A percentile compares a stretch with the other conserved stretches of the same genome.
These are phyloP conservation scores for Ceratocystis lukuohia DNA, from an alignment of 2,329 filamentous ascomycete genomes.

Conservation along the genomic window DNA sequence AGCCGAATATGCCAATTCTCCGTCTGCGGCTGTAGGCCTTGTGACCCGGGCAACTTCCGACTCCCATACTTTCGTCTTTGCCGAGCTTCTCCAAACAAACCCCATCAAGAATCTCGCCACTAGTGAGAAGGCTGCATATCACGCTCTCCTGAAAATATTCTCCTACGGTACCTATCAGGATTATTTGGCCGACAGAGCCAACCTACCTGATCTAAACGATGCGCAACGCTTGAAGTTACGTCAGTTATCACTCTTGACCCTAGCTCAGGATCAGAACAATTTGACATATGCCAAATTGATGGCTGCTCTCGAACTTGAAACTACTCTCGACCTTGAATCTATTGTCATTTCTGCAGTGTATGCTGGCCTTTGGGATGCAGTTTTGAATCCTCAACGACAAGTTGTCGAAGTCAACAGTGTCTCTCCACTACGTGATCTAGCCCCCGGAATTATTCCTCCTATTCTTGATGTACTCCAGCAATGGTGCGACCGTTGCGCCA, in stretches of 20 bases:
- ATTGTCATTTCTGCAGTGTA: conserved; percentile 83
- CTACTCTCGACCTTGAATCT: conserved; percentile 61
- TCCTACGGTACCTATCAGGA: conserved; percentile 78
- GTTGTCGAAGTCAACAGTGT: conserved; percentile 67
- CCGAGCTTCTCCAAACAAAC: conserved; percentile 73
- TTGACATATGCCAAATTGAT: conserved; percentile 64
- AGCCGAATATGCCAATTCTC: conserved; percentile 70
- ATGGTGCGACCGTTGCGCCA: conserved; percentile 69
- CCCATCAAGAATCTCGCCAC: conserved; percentile 60
- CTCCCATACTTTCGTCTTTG: conserved; percentile 81
- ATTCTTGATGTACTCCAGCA: conserved; percentile 55
- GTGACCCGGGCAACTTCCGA: conserved; percentile 80
- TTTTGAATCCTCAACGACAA: conserved; percentile 65
- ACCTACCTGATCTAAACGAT: conserved; percentile 57
- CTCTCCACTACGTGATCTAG: conserved; percentile 73
- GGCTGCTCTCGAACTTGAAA: conserved; percentile 50
- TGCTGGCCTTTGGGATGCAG: conserved; percentile 65
- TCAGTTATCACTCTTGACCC: conserved; percentile 74
- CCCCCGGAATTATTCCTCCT: conserved; percentile 53
- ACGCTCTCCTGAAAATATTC: conserved; percentile 73
- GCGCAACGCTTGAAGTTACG: conserved; percentile 74
- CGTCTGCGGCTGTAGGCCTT: conserved; percentile 73
- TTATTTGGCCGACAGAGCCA: conserved; percentile 40
- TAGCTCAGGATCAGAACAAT: conserved; percentile 53
- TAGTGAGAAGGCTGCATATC: conserved; percentile 36